A percentile compares a stretch with the other conserved stretches of the same genome.
Conservation (phyloP, 768 basidiomycete genomes). For the Suillus subaureus region DNA sequence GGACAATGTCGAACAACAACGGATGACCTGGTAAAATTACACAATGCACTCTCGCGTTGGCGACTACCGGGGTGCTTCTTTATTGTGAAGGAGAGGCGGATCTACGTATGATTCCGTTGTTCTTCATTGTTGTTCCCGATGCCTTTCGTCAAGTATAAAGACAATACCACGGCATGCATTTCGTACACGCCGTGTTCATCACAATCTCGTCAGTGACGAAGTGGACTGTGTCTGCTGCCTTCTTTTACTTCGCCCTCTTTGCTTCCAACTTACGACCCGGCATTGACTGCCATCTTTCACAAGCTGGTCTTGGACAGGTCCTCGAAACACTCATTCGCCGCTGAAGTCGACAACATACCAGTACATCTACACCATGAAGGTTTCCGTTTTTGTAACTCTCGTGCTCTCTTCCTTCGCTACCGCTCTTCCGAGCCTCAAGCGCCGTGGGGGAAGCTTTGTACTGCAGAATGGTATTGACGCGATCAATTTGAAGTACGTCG, state of each 20-base stretch:
- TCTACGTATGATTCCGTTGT: constrained; percentile 13
- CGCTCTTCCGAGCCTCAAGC: constrained; percentile 40
- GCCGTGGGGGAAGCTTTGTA: constrained; percentile 29
- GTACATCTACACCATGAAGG: constrained; percentile 37
- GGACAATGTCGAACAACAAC: constrained; percentile 3
- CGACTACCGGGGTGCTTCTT: not conserved
- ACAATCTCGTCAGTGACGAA: constrained; percentile 3
- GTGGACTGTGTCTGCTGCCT: constrained; percentile 30
- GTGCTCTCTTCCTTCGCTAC: constrained; percentile 29
- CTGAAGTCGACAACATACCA: not conserved
- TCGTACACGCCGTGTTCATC: not conserved
- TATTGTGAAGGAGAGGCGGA: constrained; percentile 17
- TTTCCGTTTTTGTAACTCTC: constrained; percentile 37
- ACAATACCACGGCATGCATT: not conserved
- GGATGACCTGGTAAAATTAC: not conserved
- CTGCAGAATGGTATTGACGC: constrained; percentile 45
- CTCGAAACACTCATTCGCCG: constrained; percentile 1
- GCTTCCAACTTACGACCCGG: constrained; percentile 12
- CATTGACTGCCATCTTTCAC: constrained; percentile 28
- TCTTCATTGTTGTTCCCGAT: constrained; percentile 20
- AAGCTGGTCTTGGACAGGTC: constrained; percentile 13
- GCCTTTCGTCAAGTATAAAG: constrained; percentile 22
- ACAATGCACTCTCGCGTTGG: not conserved
- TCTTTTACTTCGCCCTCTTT: constrained; percentile 17
- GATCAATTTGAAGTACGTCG: constrained; percentile 42